phyloP scores from a whole-genome alignment of 2,329 filamentous ascomycete species.

The Penicillium sp. region DNA sequence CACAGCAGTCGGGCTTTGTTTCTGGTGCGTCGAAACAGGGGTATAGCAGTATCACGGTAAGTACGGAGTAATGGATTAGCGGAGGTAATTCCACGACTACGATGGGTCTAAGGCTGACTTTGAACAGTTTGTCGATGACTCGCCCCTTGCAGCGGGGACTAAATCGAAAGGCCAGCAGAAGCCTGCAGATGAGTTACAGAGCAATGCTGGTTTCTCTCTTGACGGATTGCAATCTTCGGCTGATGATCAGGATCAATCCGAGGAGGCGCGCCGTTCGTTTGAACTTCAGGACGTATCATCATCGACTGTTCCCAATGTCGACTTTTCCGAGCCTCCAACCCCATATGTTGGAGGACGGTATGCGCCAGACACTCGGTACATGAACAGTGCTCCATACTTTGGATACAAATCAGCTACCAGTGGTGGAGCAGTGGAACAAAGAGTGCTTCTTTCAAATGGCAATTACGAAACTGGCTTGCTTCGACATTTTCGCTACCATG shows the following conservation, averaged over 20 bases:
- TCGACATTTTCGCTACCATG: constrained; percentile 26
- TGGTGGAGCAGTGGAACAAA: background rate
- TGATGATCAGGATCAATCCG: background rate
- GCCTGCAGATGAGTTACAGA: background rate
- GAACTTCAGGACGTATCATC: background rate
- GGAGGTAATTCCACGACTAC: background rate
- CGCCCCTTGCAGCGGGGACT: constrained; percentile 10
- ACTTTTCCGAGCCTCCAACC: background rate
- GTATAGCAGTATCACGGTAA: constrained; percentile 23
- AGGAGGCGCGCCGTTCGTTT: background rate
- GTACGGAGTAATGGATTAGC: background rate
- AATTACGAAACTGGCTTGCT: constrained; percentile 24
- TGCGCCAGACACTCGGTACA: background rate
- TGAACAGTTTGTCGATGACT: constrained; percentile 23
- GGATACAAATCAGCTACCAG: background rate
- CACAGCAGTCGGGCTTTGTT: constrained; percentile 10
- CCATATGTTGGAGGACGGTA: background rate
- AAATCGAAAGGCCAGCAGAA: constrained; percentile 2
- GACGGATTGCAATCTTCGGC: background rate
- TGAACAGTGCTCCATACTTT: background rate
- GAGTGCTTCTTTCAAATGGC: constrained; percentile 1
- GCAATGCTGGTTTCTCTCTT: background rate
- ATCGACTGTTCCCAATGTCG: background rate
- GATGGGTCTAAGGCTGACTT: background rate
- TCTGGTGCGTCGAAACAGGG: constrained; percentile 4